A percentile compares a stretch with the other conserved stretches of the same genome.
phyloP scores from a whole-genome alignment of 352 stramenopile species.

The Phytophthora capsici region DNA sequence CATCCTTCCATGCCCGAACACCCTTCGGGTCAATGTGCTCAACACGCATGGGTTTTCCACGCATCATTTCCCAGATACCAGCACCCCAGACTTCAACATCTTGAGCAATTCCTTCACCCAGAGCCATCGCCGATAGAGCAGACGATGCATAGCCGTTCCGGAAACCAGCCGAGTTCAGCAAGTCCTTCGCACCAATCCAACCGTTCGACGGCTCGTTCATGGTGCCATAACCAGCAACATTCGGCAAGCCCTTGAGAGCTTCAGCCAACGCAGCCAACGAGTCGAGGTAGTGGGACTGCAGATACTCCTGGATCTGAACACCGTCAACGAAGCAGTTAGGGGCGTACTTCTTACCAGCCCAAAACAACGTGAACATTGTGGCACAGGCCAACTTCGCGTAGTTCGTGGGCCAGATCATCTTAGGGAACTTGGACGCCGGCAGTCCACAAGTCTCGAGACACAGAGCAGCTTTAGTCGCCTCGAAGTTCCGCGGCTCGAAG shows the following conservation, averaged over 20 bases:
- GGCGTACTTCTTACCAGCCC: constrained; percentile 67
- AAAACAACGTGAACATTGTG: constrained; percentile 94
- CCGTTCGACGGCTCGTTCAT: constrained; percentile 90
- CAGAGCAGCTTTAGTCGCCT: constrained; percentile 68
- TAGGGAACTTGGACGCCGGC: constrained; percentile 58
- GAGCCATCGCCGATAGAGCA: constrained; percentile 75
- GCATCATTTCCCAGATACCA: constrained; percentile 63
- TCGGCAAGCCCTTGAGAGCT: constrained; percentile 63
- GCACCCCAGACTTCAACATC: constrained; percentile 68
- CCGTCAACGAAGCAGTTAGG: constrained; percentile 72
- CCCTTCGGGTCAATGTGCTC: constrained; percentile 59
- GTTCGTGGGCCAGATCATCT: constrained; percentile 94
- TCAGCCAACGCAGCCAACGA: constrained; percentile 69
- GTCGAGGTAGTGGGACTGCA: constrained; percentile 88
- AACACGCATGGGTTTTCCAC: constrained; percentile 42
- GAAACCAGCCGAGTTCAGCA: constrained; percentile 50
- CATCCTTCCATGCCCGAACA: constrained; percentile 65
- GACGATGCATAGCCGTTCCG: constrained; percentile 66
- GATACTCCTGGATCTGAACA: constrained; percentile 79
- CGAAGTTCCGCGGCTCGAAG: constrained; percentile 79
- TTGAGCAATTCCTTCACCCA: constrained; percentile 68
- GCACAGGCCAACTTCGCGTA: constrained; percentile 86
- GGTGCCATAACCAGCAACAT: constrained; percentile 87
- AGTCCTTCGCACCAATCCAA: constrained; percentile 66
- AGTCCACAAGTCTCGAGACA: constrained; percentile 62